Base-by-base conservation (phyloP, 768 basidiomycete genomes). In the Boletus huronensis region DNA sequence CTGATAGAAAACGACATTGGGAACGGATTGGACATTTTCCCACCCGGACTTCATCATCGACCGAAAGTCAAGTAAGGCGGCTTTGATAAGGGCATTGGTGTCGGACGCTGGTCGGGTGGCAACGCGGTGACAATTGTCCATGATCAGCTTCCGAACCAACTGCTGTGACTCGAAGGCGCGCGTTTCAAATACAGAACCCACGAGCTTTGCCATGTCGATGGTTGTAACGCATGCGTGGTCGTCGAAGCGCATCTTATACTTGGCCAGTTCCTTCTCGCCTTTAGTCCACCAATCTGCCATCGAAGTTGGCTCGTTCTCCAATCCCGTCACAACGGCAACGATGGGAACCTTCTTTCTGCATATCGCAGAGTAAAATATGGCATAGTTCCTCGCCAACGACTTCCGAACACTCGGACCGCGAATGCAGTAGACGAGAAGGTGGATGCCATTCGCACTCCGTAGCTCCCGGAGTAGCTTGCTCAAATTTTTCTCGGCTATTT, bases 221-320 rank as follows among this genome's bases (percentile, higher is more conserved):
- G 75, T 72, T 3, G 75, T 77, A 48, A 78, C 67, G 53, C 78
- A 78, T 17, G 74, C 78, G n/a, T 74, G 69, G 8, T 64, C 70
- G 19, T 66, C 55, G n/a, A 77, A 76, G 39, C 55, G 52, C 64
- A 78, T 79, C 28, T 65, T 65, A 45, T 71, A 60, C 28, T 44
- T 53, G 40, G 57, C 61, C 48, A 79, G 69, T 2, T 57, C 58
- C 35, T 55, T 55, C 46, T 70, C 60, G 48, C 76, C 76, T 41
- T 49, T 53, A 5, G 28, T 35, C 77, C 75, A 78, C 77, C 77
- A 78, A 41, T 58, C 57, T 1, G 68, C 67, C 67, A 74, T 74
- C 19, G 65, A 61, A 3, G 10, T 17, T 3, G 69, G 56, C 29
- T 74, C 65, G 39, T 72, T 68, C 57, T 73, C 73, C 40, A 72